Base-by-base conservation (phyloP, 257 asterid species). In the Cordia subcordata region DNA sequence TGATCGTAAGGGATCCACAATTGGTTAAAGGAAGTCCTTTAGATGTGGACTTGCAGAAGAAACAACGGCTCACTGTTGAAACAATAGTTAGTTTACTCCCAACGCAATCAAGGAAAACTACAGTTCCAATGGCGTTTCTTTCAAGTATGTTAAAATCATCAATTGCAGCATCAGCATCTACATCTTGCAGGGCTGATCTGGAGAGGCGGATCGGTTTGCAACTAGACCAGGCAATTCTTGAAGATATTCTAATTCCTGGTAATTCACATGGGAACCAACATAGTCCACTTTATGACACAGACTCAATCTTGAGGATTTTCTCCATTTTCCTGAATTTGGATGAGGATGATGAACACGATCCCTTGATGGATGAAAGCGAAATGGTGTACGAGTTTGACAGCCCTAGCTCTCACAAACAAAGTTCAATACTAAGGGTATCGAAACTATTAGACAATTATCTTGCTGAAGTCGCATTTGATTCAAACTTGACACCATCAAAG, bases 331-430 rank as follows among this genome's bases (percentile, higher is more conserved):
- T 92, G 81, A 88, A 92, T 51, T 75, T 86, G 27, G 95, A 86
- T 9, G 94, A 88, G 72, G 98, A 84, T 53, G 96, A 86, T 22
- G 94, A 83, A 0, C 94, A 82, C 11, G 94, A 75, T 57, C 81
- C 27, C 1, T 19, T 73, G 61, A 77, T 88, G 64, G 95, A 86
- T 46, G 97, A 84, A 49, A 72, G 72, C 23, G 95, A 80, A 69
- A 92, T 82, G 94, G 79, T 73, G 44, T 88, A 79, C 9, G 88
- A 82, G 57, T 88, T 92, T 14, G 93, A 92, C 56, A 86, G 87
- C 76, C 96, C 94, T 8, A 87, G 87, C 47, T 91, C 98, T 13
- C 98, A 96, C 0, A 92, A 92, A 27, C 98, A 92, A 46, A 92
- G 94, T 80, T 81, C 98, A 1, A 83, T 88, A 60, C 57, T 88